Conservation (phyloP, 371 early-diverging fungal genomes). For the Nematocida minor region DNA sequence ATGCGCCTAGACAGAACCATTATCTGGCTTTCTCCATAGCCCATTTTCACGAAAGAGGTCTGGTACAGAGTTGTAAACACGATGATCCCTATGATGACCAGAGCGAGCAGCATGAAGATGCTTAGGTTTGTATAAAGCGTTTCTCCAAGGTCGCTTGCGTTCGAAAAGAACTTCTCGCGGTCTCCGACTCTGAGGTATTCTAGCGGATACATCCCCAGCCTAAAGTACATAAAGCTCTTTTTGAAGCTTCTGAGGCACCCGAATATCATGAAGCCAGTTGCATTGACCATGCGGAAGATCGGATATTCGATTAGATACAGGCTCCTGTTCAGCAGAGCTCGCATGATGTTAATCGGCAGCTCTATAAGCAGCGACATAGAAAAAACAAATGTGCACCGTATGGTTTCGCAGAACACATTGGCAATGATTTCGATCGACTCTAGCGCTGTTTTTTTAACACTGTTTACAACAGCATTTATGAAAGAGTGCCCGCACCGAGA, state of each 20-base stretch:
- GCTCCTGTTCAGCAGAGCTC: neutral
- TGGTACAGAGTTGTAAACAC: too few relatives aligned
- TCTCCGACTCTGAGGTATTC: neutral
- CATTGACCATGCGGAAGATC: neutral
- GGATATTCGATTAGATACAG: neutral
- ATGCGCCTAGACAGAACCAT: too few relatives aligned
- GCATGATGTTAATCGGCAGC: neutral
- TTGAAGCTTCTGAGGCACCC: neutral
- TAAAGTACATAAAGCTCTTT: neutral
- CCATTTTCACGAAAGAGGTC: too few relatives aligned
- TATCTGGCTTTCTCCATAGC: too few relatives aligned
- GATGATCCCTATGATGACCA: neutral
- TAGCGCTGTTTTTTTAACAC: neutral
- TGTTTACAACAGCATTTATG: neutral
- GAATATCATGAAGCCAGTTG: neutral
- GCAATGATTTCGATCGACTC: constrained; percentile 1
- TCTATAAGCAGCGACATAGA: neutral
- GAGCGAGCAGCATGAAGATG: neutral
- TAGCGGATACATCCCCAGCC: constrained; percentile 4
- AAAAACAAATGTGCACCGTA: neutral
- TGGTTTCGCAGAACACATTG: neutral
- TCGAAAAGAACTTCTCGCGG: neutral
- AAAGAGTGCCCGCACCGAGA: neutral
- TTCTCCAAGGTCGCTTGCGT: neutral
- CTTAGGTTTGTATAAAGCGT: neutral